These are phyloP conservation scores for Pezizomycotina sp. DNA, from an alignment of 2,329 filamentous ascomycete genomes.

Conservation along the genomic window DNA sequence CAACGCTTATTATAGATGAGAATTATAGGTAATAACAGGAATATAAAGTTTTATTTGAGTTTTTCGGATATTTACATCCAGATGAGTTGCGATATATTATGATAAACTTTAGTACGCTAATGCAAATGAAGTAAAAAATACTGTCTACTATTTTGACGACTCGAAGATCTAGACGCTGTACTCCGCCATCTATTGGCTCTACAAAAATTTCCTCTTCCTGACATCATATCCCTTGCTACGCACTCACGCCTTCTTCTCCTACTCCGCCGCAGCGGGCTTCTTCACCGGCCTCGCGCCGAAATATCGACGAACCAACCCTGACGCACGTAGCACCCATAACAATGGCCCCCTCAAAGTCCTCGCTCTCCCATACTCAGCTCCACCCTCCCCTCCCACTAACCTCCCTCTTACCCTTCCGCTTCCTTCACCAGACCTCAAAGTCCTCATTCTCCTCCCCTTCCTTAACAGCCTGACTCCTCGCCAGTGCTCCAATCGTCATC, in stretches of 20 bases:
- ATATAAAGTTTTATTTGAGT: no score
- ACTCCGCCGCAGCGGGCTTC: conserved; percentile 48
- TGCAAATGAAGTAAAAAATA: no score
- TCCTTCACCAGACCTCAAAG: conserved; percentile 14
- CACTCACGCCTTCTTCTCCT: conserved; percentile 17
- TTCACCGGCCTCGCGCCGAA: conserved; percentile 67
- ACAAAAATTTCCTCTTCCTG: no score
- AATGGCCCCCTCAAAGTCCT: conserved; percentile 85
- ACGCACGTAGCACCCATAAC: conserved; percentile 73
- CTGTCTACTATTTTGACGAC: no score
- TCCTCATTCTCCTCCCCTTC: conserved; percentile 18
- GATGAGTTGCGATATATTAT: no score
- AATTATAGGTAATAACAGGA: no score
- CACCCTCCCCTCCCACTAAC: conserved; percentile 11
- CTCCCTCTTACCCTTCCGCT: conserved; percentile 7
- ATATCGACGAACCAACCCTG: conserved; percentile 83
- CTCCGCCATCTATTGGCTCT: no score
- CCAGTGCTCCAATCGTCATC: conserved; percentile 19
- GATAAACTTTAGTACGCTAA: no score
- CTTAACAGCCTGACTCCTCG: conserved; percentile 16
- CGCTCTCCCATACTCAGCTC: conserved; percentile 39
- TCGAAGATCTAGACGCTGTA: no score
- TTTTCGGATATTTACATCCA: no score
- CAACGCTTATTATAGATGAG: no score
- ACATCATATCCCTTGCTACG: conserved; percentile 11